Percentiles rank a stretch among this genome's conserved stretches.
Conservation (phyloP, 495 filamentous ascomycete genomes). For the Annulohypoxylon moriforme region DNA sequence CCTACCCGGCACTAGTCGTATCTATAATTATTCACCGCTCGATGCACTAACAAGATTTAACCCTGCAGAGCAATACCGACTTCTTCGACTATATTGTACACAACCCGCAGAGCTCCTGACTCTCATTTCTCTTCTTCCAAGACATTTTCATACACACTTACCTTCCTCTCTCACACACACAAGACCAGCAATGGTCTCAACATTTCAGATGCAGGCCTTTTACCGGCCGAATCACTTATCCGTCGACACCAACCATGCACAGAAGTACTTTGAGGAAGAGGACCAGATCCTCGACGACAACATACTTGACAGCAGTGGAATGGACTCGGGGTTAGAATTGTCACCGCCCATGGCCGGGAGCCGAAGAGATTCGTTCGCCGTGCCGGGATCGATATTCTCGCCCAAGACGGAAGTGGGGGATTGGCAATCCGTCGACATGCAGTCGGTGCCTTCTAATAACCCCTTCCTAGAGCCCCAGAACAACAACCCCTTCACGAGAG, state of each 20-base stretch:
- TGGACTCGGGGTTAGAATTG: slow-evolving; percentile 75
- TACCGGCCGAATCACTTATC: slow-evolving; percentile 71
- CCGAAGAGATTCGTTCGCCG: slow-evolving; percentile 78
- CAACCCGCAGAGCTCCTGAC: slow-evolving; percentile 33
- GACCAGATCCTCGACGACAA: slow-evolving; percentile 87
- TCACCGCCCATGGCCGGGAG: slow-evolving; percentile 72
- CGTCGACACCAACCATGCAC: slow-evolving; percentile 68
- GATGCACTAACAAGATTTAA: slow-evolving; percentile 52
- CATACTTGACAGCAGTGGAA: slow-evolving; percentile 76
- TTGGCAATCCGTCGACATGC: slow-evolving; percentile 73
- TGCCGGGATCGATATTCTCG: slow-evolving; percentile 73
- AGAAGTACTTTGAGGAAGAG: slow-evolving; percentile 80
- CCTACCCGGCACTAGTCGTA: slow-evolving; percentile 20
- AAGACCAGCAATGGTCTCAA: slow-evolving; percentile 60
- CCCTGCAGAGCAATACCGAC: slow-evolving; percentile 44
- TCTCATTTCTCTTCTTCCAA: slow-evolving; percentile 24
- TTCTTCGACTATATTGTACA: slow-evolving; percentile 43
- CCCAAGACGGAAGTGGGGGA: slow-evolving; percentile 72
- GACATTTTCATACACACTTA: slow-evolving; percentile 15
- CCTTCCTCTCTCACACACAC: slow-evolving; percentile 9
- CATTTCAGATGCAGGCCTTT: slow-evolving; percentile 67
- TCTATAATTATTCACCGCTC: slow-evolving; percentile 42
- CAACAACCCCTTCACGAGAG: slow-evolving; percentile 58
- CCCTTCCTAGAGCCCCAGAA: slow-evolving; percentile 69
- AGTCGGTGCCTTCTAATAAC: slow-evolving; percentile 66